Base-by-base conservation (phyloP, 2,329 filamentous ascomycete species). In the Penicillium sp. region DNA sequence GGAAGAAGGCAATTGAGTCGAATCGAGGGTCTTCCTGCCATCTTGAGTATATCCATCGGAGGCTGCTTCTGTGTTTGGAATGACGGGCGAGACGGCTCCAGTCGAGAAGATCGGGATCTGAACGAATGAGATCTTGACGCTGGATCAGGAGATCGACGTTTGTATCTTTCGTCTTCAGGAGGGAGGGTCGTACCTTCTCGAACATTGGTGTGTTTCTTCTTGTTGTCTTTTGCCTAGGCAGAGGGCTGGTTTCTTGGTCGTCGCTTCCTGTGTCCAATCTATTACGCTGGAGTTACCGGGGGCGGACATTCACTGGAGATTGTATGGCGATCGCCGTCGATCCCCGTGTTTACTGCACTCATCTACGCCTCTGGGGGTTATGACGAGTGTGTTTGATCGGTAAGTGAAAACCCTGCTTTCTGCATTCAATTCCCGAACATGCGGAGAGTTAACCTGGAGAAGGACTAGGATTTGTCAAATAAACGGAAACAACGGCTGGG, bases 221-320 rank as follows among this genome's bases (percentile, higher is more conserved):
- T 51, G 37, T 25, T 7, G 8, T 41, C 10, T 15, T 15, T 5
- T 11, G 39, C 17, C 14, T 20, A 20, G 43, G 3, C 6, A 31
- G 17, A n/a, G 7, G 22, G 5, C 35, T 39, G 4, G 3, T 52
- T n/a, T 52, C 34, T 52, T 39, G 34, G 49, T 39, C 38, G 34
- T 20, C n/a, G 6, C 12, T 38, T n/a, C 15, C 34, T 39, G 14
- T n/a, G 20, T 35, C 37, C 35, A 57, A 49, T 57, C 48, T 14
- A 14, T 48, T 58, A 5, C 39, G 7, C 12, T 7, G 11, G 7
- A 15, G 49, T 28, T 52, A 42, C 59, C 20, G 28, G 51, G 50
- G 53, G 37, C 62, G 54, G 59, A n/a, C 42, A 64, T 59, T 60
- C 52, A 43, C 35, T 57, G 58, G 41, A 58, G 28, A 54, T 55